Conservation (phyloP, 148 eudicot species). For the Rhododendron vialii region DNA sequence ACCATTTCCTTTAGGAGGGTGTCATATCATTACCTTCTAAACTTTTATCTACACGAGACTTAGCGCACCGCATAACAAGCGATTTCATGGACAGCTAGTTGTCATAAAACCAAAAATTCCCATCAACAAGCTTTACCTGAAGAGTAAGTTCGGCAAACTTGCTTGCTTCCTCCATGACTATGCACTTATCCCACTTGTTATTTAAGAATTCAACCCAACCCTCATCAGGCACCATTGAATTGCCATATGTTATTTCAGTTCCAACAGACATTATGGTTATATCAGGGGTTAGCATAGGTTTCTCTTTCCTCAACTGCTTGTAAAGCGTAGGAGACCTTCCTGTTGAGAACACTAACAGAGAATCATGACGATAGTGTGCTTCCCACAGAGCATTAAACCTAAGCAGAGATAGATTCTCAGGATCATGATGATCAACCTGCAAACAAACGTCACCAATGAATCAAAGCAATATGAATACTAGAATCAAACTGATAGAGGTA, state of each 20-base stretch:
- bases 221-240: constrained; percentile 57
- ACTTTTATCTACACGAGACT: neutral
- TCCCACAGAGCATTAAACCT: constrained; percentile 76
- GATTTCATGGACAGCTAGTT: neutral
- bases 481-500: neutral
- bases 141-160: constrained; percentile 57
- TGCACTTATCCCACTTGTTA: constrained; percentile 55
- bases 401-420: constrained; percentile 52
- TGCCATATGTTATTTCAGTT: constrained; percentile 75
- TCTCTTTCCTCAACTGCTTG: constrained; percentile 60
- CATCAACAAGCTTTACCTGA: constrained; percentile 37
- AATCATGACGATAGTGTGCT: constrained; percentile 62
- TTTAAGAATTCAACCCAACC: constrained; percentile 60
- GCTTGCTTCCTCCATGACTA: constrained; percentile 49
- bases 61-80: neutral
- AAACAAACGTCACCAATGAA: constrained; percentile 5
- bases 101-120: neutral
- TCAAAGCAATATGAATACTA: neutral
- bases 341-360: constrained; percentile 65
- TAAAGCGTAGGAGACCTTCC: constrained; percentile 67
- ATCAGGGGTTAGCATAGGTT: constrained; percentile 73
- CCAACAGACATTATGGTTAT: constrained; percentile 73
- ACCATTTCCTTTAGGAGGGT: neutral
- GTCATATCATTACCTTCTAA: neutral
- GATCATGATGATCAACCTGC: constrained; percentile 78